phyloP scores from a whole-genome alignment of 73 alveolate species.

The Tetrahymena malaccensis region DNA sequence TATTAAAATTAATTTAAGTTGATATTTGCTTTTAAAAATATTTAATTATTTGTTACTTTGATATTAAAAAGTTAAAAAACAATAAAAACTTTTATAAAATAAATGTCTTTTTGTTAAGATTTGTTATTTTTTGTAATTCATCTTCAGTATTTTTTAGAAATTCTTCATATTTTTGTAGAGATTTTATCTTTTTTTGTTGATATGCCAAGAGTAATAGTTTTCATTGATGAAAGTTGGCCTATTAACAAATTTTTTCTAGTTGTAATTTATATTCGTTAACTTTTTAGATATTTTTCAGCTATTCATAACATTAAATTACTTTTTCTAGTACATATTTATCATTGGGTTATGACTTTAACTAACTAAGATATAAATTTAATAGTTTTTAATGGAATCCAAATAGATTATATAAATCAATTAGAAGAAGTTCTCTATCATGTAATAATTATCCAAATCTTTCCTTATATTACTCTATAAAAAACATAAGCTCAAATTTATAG shows the following conservation, averaged over 20 bases:
- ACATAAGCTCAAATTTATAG: not conserved
- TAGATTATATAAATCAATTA: not conserved
- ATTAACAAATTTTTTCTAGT: not conserved
- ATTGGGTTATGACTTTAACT: not conserved
- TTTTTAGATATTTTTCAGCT: not conserved
- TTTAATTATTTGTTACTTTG: no score
- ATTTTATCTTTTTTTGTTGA: no score
- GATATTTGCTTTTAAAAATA: no score
- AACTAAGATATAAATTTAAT: not conserved
- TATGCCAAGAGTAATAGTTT: no score
- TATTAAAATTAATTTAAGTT: no score
- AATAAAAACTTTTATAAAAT: no score
- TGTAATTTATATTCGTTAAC: not conserved
- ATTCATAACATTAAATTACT: not conserved
- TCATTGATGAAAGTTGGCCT: not conserved
- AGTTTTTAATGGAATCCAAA: not conserved
- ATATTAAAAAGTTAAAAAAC: no score
- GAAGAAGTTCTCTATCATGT: not conserved
- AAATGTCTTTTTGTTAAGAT: no score
- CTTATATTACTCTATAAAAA: not conserved
- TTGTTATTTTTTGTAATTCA: no score
- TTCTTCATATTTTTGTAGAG: no score
- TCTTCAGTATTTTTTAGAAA: no score
- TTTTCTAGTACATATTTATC: not conserved
- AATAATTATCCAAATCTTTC: not conserved